These are phyloP conservation scores for Fagus crenata DNA, from an alignment of 306 rosid species.

Conservation along the genomic window DNA sequence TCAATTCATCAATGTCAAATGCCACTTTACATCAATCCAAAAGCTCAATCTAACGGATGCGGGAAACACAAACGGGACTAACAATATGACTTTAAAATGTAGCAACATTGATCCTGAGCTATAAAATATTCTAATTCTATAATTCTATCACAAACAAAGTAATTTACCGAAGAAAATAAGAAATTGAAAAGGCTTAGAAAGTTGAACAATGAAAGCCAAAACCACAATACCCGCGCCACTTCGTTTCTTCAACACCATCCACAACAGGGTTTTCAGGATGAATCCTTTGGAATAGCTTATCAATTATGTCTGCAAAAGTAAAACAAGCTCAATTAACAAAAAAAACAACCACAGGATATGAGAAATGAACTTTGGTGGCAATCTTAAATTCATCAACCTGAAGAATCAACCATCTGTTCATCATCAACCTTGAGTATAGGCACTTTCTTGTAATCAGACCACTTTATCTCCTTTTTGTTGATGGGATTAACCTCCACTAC, in stretches of 20 bases:
- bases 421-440: conserved; percentile 76
- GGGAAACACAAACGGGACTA: neutral
- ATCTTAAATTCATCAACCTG: conserved; percentile 48
- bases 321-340: conserved; percentile 7
- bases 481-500: conserved; percentile 89
- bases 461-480: conserved; percentile 81
- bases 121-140: too few relatives aligned
- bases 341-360: neutral
- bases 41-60: conserved; percentile 9
- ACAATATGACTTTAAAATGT: neutral
- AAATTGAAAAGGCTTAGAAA: neutral
- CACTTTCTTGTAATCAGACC: conserved; percentile 96
- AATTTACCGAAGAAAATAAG: conserved; percentile 4
- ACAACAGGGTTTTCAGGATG: conserved; percentile 50
- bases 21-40: conserved; percentile 6
- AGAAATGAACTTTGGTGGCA: neutral
- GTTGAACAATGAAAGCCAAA: neutral
- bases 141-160: neutral
- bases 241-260: conserved; percentile 64
- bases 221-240: conserved; percentile 67
- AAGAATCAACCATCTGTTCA: conserved; percentile 82
- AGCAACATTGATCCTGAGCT: too few relatives aligned
- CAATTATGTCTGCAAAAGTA: conserved; percentile 59
- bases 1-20: conserved; percentile 5
- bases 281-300: conserved; percentile 55